Conservation (phyloP, 495 filamentous ascomycete species). For the Penicillium angulare region DNA sequence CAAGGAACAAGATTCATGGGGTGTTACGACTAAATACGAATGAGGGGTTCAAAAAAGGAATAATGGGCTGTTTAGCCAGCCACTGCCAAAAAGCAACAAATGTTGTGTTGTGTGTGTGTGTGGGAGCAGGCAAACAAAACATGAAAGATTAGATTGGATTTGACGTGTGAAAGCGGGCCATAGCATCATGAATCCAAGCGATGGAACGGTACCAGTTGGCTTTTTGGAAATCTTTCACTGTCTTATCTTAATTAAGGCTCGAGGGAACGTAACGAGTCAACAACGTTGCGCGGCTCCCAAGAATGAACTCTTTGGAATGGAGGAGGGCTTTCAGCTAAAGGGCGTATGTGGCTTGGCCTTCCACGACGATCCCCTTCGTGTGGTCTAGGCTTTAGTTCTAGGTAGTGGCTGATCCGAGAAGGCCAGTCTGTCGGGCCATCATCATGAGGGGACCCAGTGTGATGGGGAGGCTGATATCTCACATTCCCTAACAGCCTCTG, state of each 20-base stretch:
- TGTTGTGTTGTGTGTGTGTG: neutral
- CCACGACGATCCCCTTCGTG: conserved; percentile 10
- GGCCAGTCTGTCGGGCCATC: neutral
- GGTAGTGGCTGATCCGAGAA: conserved; percentile 24
- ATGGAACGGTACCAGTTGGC: conserved; percentile 17
- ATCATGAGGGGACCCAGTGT: neutral
- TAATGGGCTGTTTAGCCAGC: conserved; percentile 5
- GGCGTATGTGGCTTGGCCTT: conserved; percentile 3
- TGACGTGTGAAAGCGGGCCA: too few relatives aligned
- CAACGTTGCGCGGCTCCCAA: conserved; percentile 17
- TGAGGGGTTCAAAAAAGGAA: conserved; percentile 4
- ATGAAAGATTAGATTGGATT: too few relatives aligned
- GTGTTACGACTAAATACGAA: neutral
- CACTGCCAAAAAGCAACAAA: conserved; percentile 10
- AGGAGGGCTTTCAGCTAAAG: neutral
- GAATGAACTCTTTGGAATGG: conserved; percentile 14
- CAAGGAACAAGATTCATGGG: neutral
- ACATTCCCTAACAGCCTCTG: conserved; percentile 27
- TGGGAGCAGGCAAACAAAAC: neutral
- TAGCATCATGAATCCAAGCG: conserved; percentile 9
- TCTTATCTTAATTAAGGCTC: too few relatives aligned
- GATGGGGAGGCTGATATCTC: conserved; percentile 25
- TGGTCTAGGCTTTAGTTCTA: conserved; percentile 10
- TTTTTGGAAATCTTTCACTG: too few relatives aligned
- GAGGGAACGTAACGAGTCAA: neutral